phyloP scores from a whole-genome alignment of 179 eudicot species.

The Pouteria campechiana region DNA sequence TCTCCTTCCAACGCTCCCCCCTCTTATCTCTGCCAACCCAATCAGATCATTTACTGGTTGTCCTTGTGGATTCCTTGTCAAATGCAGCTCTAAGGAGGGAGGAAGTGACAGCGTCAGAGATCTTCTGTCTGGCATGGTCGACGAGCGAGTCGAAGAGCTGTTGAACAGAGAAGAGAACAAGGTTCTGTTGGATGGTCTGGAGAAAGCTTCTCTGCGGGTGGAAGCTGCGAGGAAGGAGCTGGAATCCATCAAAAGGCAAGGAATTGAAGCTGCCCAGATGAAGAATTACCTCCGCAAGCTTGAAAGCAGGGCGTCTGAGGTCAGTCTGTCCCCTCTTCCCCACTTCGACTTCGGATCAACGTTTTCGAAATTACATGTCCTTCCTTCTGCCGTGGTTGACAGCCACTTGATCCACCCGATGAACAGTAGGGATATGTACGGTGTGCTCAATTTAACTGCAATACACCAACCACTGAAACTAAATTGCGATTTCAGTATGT shows the following conservation, averaged over 20 bases:
- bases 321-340: conserved; percentile 6
- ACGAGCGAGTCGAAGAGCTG: conserved; percentile 52
- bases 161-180: conserved; percentile 66
- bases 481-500: no score
- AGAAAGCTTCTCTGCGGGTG: conserved; percentile 63
- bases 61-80: no score
- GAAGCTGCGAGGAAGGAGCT: conserved; percentile 66
- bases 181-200: conserved; percentile 64
- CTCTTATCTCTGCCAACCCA: no score
- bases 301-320: conserved; percentile 71
- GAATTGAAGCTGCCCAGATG: conserved; percentile 51
- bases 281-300: conserved; percentile 53
- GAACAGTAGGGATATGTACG: not conserved
- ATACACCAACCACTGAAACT: no score
- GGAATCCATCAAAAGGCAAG: conserved; percentile 64
- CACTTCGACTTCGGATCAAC: conserved; percentile 2
- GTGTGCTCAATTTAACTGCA: not conserved
- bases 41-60: no score
- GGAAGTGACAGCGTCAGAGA: conserved; percentile 33
- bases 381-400: not conserved
- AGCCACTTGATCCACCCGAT: not conserved
- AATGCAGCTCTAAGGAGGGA: conserved; percentile 19
- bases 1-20: no score
- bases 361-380: no score
- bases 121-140: conserved; percentile 51